These are phyloP conservation scores for Claviceps digitariae DNA, from an alignment of 2,329 filamentous ascomycete species.

Conservation along the genomic window DNA sequence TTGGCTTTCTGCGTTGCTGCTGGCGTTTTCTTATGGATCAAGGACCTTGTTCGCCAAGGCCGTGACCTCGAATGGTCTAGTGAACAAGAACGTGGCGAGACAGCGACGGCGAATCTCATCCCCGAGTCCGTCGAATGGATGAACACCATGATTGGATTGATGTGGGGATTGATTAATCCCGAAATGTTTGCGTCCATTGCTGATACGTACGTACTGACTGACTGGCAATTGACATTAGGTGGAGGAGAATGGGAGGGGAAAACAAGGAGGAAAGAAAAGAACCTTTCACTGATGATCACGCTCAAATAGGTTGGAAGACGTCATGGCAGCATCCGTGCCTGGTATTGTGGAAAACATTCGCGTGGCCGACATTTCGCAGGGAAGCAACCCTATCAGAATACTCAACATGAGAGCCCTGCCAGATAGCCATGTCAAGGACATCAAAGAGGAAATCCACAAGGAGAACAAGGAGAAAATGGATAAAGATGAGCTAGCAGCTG, in stretches of 20 bases:
- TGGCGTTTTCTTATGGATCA: constrained; percentile 79
- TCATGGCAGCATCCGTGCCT: constrained; percentile 93
- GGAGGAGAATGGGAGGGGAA: neutral
- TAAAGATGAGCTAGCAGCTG: constrained; percentile 71
- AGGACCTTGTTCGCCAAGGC: constrained; percentile 72
- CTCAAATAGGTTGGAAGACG: constrained; percentile 44
- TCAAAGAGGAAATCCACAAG: constrained; percentile 69
- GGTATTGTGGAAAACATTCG: constrained; percentile 87
- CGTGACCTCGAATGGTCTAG: constrained; percentile 77
- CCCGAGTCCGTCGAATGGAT: constrained; percentile 94
- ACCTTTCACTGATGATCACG: neutral
- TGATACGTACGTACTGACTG: constrained; percentile 45
- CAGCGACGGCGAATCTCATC: constrained; percentile 74
- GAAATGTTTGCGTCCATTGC: constrained; percentile 88
- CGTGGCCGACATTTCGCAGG: constrained; percentile 89
- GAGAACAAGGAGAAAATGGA: constrained; percentile 73
- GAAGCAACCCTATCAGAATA: constrained; percentile 78
- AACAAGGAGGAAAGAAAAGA: too few species aligned
- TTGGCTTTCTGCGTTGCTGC: constrained; percentile 58
- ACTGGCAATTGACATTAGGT: neutral
- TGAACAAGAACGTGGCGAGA: constrained; percentile 73
- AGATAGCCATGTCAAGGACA: constrained; percentile 64
- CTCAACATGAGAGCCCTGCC: constrained; percentile 72
- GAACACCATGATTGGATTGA: constrained; percentile 71
- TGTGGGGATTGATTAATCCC: constrained; percentile 88